Evolutionary conservation across 1,139 yeast genomes (phyloP).

Genomic region (Magnusiomyces suaveolens): DNA sequence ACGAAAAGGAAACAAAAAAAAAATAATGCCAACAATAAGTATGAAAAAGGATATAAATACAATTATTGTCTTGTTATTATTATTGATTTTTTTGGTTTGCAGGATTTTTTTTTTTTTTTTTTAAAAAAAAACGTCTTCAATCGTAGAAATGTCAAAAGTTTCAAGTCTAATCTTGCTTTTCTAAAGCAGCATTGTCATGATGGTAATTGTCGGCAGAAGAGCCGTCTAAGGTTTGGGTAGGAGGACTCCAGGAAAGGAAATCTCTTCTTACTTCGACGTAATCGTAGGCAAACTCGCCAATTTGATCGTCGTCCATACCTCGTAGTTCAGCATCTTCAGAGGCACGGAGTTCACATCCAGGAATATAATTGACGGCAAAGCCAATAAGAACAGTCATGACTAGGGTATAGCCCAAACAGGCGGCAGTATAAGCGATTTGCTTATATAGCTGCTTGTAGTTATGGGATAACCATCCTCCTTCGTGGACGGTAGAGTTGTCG

Average conservation of each 20-base stretch:
- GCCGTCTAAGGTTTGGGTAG: slow-evolving; percentile 14
- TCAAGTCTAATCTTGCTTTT: background rate
- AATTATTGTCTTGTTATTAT: no score
- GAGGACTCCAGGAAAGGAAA: slow-evolving; percentile 57
- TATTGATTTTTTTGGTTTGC: background rate
- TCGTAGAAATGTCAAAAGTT: no score
- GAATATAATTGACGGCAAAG: slow-evolving; percentile 62
- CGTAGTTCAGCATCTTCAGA: slow-evolving; percentile 75
- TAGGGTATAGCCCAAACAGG: slow-evolving; percentile 65
- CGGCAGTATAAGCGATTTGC: slow-evolving; percentile 74
- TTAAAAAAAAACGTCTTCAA: no score
- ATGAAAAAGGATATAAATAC: no score
- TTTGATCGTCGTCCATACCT: slow-evolving; percentile 94
- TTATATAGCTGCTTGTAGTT: slow-evolving; percentile 87
- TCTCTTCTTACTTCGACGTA: slow-evolving; percentile 95
- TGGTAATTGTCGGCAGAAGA: background rate
- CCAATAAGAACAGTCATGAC: slow-evolving; percentile 74
- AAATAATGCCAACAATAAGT: background rate
- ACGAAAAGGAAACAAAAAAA: background rate
- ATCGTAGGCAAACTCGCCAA: slow-evolving; percentile 97
- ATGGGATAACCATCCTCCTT: slow-evolving; percentile 87
- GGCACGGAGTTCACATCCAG: slow-evolving; percentile 73
- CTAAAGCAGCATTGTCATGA: background rate
- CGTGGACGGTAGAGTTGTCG: slow-evolving; percentile 65
- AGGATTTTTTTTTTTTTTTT: background rate